phyloP scores from a whole-genome alignment of 495 filamentous ascomycete genomes.

The Friedmanniomyces simplex region DNA sequence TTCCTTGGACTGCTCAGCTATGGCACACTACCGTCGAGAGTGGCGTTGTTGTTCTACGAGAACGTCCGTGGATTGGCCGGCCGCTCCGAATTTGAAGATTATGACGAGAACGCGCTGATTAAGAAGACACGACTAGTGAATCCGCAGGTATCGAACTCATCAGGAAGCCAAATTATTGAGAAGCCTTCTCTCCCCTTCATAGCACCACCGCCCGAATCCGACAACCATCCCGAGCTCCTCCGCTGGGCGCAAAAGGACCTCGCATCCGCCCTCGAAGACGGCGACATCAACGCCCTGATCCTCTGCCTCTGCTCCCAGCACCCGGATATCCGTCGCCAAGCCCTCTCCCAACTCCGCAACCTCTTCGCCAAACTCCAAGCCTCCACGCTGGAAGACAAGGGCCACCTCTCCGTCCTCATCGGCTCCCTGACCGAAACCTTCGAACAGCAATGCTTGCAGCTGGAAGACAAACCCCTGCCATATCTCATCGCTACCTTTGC shows the following conservation, averaged over 20 bases:
- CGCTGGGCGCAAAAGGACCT: constrained; percentile 67
- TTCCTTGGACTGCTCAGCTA: not conserved
- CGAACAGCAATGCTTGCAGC: constrained; percentile 27
- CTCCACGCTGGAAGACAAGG: constrained; percentile 62
- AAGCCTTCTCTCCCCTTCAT: constrained; percentile 10
- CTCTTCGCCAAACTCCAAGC: constrained; percentile 45
- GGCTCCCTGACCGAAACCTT: constrained; percentile 71
- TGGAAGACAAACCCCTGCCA: constrained; percentile 43
- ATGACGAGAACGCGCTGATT: not conserved
- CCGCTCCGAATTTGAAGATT: too few relatives aligned
- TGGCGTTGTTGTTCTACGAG: not conserved
- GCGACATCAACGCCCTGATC: constrained; percentile 53
- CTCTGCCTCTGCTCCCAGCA: constrained; percentile 65
- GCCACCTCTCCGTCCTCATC: constrained; percentile 62
- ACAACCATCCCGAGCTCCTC: constrained; percentile 48
- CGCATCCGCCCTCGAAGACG: constrained; percentile 63
- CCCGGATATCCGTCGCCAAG: constrained; percentile 63
- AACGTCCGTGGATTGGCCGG: not conserved
- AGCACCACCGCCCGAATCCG: constrained; percentile 33
- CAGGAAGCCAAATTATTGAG: not conserved
- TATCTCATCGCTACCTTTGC: constrained; percentile 66
- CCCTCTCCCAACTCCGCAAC: constrained; percentile 54
- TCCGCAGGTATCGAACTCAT: not conserved
- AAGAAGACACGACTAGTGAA: not conserved
- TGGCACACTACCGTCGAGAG: not conserved